Evolutionary conservation across 2,329 filamentous ascomycete species (phyloP).

Genomic region (Plectosphaerella cucumerina): DNA sequence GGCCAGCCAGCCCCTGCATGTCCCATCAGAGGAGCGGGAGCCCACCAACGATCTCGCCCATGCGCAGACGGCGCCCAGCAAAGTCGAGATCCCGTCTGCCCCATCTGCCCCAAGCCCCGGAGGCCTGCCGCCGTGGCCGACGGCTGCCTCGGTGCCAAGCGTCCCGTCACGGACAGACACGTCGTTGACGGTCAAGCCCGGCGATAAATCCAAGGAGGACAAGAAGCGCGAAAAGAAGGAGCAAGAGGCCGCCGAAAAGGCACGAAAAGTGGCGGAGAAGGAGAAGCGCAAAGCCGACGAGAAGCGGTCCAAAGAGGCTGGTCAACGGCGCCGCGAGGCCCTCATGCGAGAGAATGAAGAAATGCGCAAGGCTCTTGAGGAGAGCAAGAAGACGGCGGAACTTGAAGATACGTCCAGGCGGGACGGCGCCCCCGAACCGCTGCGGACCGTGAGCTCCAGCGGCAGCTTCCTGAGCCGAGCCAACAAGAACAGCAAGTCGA

Average conservation of each 20-base stretch:
- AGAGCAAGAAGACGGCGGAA: constrained; percentile 59
- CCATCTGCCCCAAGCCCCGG: too few relatives aligned
- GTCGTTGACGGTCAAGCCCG: constrained; percentile 1
- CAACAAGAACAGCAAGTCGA: constrained; percentile 69
- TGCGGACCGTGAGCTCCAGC: constrained; percentile 27
- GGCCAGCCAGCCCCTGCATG: constrained; percentile 42
- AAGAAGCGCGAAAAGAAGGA: constrained; percentile 69
- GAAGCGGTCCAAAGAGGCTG: constrained; percentile 33
- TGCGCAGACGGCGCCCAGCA: constrained; percentile 57
- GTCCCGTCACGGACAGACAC: constrained; percentile 17
- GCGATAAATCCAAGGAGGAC: constrained; percentile 51
- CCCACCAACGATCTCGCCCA: constrained; percentile 59
- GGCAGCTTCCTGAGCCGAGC: constrained; percentile 58
- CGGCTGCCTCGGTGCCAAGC: constrained; percentile 21
- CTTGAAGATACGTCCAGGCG: constrained; percentile 38
- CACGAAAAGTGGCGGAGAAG: constrained; percentile 40
- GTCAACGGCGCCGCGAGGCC: constrained; percentile 27
- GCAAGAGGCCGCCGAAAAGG: constrained; percentile 49
- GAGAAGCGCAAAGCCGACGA: constrained; percentile 39
- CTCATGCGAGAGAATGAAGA: constrained; percentile 57
- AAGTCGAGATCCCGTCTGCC: constrained; percentile 11
- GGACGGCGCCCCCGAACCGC: constrained; percentile 20
- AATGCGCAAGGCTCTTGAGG: constrained; percentile 58
- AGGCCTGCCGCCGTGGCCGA: constrained; percentile 25
- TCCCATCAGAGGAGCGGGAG: background rate